These are phyloP conservation scores for Akebia trifoliata DNA, from an alignment of 164 flowering plant genomes.

Conservation along the genomic window DNA sequence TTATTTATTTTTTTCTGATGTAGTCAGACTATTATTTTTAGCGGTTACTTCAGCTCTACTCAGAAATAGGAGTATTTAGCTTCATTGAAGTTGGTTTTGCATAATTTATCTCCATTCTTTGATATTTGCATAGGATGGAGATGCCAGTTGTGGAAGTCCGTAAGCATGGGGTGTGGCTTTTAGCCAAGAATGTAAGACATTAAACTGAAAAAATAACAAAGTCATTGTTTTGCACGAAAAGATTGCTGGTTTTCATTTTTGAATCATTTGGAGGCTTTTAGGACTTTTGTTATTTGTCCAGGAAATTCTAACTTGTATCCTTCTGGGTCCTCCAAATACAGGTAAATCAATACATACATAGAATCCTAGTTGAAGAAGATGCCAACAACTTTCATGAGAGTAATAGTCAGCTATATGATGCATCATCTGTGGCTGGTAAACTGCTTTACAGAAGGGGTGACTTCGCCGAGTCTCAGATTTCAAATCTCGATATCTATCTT, in stretches of 20 bases:
- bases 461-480: constrained; percentile 47
- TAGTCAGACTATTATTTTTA: neutral
- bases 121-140: constrained; percentile 60
- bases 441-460: constrained; percentile 71
- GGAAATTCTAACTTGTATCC: neutral
- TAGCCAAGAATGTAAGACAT: constrained; percentile 75
- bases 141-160: constrained; percentile 94
- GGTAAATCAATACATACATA: constrained; percentile 85
- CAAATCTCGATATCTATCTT: constrained; percentile 70
- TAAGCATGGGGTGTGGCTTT: constrained; percentile 76
- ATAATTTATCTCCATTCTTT: constrained; percentile 9
- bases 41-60: too few species aligned
- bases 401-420: constrained; percentile 47
- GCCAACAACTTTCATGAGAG: constrained; percentile 24
- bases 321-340: constrained; percentile 20
- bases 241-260: neutral
- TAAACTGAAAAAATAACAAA: neutral
- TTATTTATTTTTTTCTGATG: constrained; percentile 2
- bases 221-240: neutral
- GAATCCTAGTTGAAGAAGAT: constrained; percentile 89
- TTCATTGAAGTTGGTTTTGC: constrained; percentile 1
- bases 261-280: neutral
- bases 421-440: constrained; percentile 59
- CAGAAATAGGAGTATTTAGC: too few species aligned
- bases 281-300: neutral